A percentile compares a stretch with the other conserved stretches of the same genome.
Conservation (phyloP, 2,329 filamentous ascomycete genomes). For the Fusarium sambucinum region DNA sequence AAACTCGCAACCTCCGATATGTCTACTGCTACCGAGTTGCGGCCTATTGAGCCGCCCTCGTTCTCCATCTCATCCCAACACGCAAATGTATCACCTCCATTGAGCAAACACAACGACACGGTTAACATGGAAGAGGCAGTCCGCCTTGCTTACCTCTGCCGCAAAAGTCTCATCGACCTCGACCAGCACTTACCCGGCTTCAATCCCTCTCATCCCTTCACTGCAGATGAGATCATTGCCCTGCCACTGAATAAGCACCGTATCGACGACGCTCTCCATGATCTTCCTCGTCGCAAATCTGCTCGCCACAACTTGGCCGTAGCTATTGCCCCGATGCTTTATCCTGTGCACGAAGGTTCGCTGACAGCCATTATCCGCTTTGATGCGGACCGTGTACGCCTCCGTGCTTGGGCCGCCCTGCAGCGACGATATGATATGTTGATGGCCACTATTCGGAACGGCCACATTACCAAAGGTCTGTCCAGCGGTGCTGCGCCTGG, state of each 20-base stretch:
- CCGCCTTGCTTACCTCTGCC: slow-evolving; percentile 49
- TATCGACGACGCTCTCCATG: slow-evolving; percentile 49
- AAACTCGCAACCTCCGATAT: slow-evolving; percentile 34
- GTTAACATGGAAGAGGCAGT: slow-evolving; percentile 47
- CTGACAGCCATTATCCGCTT: slow-evolving; percentile 55
- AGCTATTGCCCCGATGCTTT: slow-evolving; percentile 51
- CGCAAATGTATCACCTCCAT: background rate
- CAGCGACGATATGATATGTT: slow-evolving; percentile 54
- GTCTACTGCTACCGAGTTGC: slow-evolving; percentile 52
- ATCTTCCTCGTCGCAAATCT: slow-evolving; percentile 54
- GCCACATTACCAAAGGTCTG: slow-evolving; percentile 47
- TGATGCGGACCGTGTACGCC: slow-evolving; percentile 53
- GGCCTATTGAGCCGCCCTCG: slow-evolving; percentile 38
- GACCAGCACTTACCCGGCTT: slow-evolving; percentile 46
- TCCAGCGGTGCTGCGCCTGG: slow-evolving; percentile 50
- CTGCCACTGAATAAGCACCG: slow-evolving; percentile 51
- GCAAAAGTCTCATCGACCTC: slow-evolving; percentile 48
- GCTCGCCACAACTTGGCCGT: slow-evolving; percentile 49
- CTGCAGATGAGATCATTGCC: slow-evolving; percentile 53
- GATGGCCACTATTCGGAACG: slow-evolving; percentile 50
- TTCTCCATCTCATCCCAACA: slow-evolving; percentile 16
- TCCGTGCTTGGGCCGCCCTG: slow-evolving; percentile 53
- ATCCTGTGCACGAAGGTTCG: slow-evolving; percentile 52
- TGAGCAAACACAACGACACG: slow-evolving; percentile 9
- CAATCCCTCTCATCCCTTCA: slow-evolving; percentile 49